These are phyloP conservation scores for Tuber brumale DNA, from an alignment of 495 filamentous ascomycete genomes.

Conservation along the genomic window DNA sequence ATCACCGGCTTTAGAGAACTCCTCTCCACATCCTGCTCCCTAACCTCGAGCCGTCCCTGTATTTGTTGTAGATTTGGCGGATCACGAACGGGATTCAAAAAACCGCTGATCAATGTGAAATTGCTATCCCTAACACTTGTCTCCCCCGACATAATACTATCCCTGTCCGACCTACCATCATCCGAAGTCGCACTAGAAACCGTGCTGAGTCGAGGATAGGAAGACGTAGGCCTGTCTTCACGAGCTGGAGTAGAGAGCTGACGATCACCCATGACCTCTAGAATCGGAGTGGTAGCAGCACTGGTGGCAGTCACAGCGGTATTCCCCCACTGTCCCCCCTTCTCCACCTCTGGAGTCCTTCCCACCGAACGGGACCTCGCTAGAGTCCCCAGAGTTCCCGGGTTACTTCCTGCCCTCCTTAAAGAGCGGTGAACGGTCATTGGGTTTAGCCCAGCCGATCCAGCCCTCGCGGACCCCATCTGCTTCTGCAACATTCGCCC, in stretches of 20 bases:
- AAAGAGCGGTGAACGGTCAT: slow-evolving; percentile 68
- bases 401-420: slow-evolving; percentile 45
- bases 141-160: slow-evolving; percentile 26
- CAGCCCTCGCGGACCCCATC: slow-evolving; percentile 60
- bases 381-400: slow-evolving; percentile 38
- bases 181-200: slow-evolving; percentile 30
- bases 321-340: slow-evolving; percentile 37
- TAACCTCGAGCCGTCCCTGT: slow-evolving; percentile 6
- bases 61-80: slow-evolving; percentile 26
- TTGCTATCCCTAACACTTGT: slow-evolving; percentile 32
- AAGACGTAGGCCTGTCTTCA: slow-evolving; percentile 31
- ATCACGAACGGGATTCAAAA: slow-evolving; percentile 24
- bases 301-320: slow-evolving; percentile 11
- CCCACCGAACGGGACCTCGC: slow-evolving; percentile 48
- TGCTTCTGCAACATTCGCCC: slow-evolving; percentile 80
- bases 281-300: slow-evolving; percentile 5
- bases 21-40: slow-evolving; percentile 15
- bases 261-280: background rate
- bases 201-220: slow-evolving; percentile 33
- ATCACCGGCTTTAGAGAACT: slow-evolving; percentile 23
- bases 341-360: slow-evolving; percentile 45
- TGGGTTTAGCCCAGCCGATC: slow-evolving; percentile 78
- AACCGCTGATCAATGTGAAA: slow-evolving; percentile 31
- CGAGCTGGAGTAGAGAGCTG: slow-evolving; percentile 9
- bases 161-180: slow-evolving; percentile 25